phyloP scores from a whole-genome alignment of 2,329 filamentous ascomycete genomes.

The Drechslerella dactyloides region DNA sequence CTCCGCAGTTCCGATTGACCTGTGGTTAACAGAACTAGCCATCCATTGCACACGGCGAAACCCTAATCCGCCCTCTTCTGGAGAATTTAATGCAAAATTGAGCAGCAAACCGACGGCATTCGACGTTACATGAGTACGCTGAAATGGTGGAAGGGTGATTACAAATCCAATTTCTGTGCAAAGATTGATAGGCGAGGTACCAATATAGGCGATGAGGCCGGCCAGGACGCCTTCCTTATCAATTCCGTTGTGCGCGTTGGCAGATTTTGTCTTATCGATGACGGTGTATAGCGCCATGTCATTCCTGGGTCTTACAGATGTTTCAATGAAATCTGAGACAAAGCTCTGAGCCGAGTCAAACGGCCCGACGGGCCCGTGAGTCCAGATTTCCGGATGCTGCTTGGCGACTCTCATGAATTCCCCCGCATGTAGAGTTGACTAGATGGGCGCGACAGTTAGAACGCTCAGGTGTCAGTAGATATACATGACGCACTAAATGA shows the following conservation, averaged over 20 bases:
- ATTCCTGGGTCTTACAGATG: slow-evolving; percentile 10
- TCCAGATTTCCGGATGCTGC: slow-evolving; percentile 51
- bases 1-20: slow-evolving; percentile 56
- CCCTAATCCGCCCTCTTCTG: slow-evolving; percentile 52
- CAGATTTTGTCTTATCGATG: slow-evolving; percentile 55
- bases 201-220: slow-evolving; percentile 55
- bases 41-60: slow-evolving; percentile 57
- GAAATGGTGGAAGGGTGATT: slow-evolving; percentile 57
- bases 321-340: slow-evolving; percentile 37
- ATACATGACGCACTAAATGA: not conserved
- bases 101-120: slow-evolving; percentile 57
- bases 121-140: slow-evolving; percentile 57
- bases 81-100: slow-evolving; percentile 55
- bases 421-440: slow-evolving; percentile 12
- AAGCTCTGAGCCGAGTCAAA: slow-evolving; percentile 50
- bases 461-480: not conserved
- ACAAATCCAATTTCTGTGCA: slow-evolving; percentile 58
- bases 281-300: slow-evolving; percentile 52
- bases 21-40: slow-evolving; percentile 54
- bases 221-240: slow-evolving; percentile 56
- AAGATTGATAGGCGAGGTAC: slow-evolving; percentile 50
- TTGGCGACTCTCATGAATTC: slow-evolving; percentile 6
- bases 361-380: slow-evolving; percentile 51
- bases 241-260: slow-evolving; percentile 48
- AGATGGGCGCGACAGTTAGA: not conserved